phyloP scores from a whole-genome alignment of 2,329 filamentous ascomycete species.

The Tolypocladium ophioglossoides region DNA sequence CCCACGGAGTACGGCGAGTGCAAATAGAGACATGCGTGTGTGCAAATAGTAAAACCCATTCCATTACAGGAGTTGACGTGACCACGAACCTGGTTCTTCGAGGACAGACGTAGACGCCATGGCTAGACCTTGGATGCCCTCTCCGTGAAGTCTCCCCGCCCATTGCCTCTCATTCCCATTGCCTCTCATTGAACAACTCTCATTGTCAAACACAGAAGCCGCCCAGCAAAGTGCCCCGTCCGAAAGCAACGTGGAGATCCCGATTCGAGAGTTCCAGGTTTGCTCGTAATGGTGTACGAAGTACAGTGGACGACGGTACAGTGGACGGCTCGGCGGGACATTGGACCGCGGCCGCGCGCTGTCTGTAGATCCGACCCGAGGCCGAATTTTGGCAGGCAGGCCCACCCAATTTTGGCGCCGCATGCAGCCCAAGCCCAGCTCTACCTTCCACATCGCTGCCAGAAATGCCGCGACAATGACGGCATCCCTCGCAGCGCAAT shows the following conservation, averaged over 20 bases:
- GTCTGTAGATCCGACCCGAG: slow-evolving; percentile 1
- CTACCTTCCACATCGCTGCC: slow-evolving; percentile 3
- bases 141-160: not conserved
- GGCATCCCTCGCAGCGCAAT: slow-evolving; percentile 16
- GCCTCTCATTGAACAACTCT: not conserved
- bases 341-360: not conserved
- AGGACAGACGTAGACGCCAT: too few species aligned
- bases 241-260: not conserved
- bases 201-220: not conserved
- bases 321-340: not conserved
- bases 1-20: too few species aligned
- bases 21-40: too few species aligned
- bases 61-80: too few species aligned
- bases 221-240: not conserved
- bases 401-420: not conserved
- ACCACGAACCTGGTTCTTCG: not conserved
- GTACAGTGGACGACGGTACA: not conserved
- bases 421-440: not conserved
- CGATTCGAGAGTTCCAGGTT: not conserved
- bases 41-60: too few species aligned
- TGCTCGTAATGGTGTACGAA: not conserved
- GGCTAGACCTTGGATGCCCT: not conserved
- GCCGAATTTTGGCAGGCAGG: slow-evolving; percentile 1
- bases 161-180: not conserved
- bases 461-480: slow-evolving; percentile 25